Evolutionary conservation across 257 asterid species (phyloP), one percentile per base, ranked within the genome.

Genomic region (Fraxinus cuspidata): DNA sequence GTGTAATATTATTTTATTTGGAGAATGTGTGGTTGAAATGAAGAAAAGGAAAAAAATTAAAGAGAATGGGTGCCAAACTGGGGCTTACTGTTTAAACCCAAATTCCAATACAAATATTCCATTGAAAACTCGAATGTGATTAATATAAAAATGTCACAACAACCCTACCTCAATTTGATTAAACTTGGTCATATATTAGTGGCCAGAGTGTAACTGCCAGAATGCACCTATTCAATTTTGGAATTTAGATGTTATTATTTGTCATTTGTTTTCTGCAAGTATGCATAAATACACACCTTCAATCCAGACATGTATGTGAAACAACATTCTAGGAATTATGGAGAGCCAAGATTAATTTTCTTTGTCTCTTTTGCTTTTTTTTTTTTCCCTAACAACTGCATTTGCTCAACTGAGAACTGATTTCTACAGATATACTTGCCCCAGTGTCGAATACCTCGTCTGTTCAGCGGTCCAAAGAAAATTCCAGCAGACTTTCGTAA

Each of bases 401-500:
- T 47, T 4, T 44, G 86, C 81, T 38, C 87, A 83, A 21, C 88
- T 93, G 13, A 80, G 82, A 27, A 77, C 86, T 28, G 84, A 83
- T 44, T 93, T 89, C 91, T 93, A 91, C 82, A 70, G 82, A 3
- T 81, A 4, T 68, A 78, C 85, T 0, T 92, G 98, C 12, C 97
- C 98, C 0, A 88, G 89, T 12, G 87, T 93, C 0, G 98, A 93
- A 81, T 71, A 87, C 65, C 78, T 93, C 0, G 97, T 93, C 77
- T 89, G 97, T 9, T 34, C 72, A 10, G 97, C 96, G 1, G 97
- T 93, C 32, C 88, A 80, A 83, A 27, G 77, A 0, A 93, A 93
- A 73, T 83, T 93, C 88, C 84, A 60, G 74, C 92, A 92, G 87
- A 92, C 98, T 2, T 90, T 92, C 35, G 89, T 89, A 71, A 93